Conservation (phyloP, 2,329 filamentous ascomycete species). For the Whalleya microplaca region DNA sequence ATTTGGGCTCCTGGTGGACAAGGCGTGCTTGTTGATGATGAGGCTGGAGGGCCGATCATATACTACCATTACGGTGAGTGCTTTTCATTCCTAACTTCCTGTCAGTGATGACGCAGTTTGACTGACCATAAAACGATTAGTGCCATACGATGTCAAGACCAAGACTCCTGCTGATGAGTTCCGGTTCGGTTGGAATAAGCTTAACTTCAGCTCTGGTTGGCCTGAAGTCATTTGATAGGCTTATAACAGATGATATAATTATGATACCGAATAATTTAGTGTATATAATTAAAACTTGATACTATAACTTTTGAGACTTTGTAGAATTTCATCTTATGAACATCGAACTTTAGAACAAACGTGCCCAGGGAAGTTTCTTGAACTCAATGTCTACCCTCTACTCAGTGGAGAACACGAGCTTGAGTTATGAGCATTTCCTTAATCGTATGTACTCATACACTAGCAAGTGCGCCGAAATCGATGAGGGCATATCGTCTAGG, state of each 20-base stretch:
- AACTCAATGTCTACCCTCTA: too few relatives aligned
- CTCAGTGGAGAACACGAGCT: too few relatives aligned
- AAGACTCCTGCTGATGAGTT: slow-evolving; percentile 18
- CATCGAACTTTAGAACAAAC: too few relatives aligned
- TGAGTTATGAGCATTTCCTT: too few relatives aligned
- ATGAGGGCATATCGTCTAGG: too few relatives aligned
- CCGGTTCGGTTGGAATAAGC: slow-evolving; percentile 31
- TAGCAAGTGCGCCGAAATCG: too few relatives aligned
- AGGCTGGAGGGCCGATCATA: slow-evolving; percentile 23
- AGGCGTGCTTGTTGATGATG: slow-evolving; percentile 25
- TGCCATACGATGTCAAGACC: slow-evolving; percentile 20
- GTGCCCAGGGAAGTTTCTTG: too few relatives aligned
- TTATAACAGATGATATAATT: background rate
- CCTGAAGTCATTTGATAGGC: slow-evolving; percentile 15
- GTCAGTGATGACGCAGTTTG: background rate
- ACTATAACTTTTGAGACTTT: too few relatives aligned
- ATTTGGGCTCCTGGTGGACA: slow-evolving; percentile 30
- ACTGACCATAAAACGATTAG: slow-evolving; percentile 7
- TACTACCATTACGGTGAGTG: slow-evolving; percentile 31
- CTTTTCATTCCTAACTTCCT: too few relatives aligned
- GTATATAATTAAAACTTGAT: too few relatives aligned
- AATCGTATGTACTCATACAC: too few relatives aligned
- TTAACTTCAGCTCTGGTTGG: slow-evolving; percentile 29
- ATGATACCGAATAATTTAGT: background rate
- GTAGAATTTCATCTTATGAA: too few relatives aligned